A percentile compares a stretch with the other conserved stretches of the same genome.
These are phyloP conservation scores for Mrakia gelida DNA, from an alignment of 768 basidiomycete species.

Conservation along the genomic window DNA sequence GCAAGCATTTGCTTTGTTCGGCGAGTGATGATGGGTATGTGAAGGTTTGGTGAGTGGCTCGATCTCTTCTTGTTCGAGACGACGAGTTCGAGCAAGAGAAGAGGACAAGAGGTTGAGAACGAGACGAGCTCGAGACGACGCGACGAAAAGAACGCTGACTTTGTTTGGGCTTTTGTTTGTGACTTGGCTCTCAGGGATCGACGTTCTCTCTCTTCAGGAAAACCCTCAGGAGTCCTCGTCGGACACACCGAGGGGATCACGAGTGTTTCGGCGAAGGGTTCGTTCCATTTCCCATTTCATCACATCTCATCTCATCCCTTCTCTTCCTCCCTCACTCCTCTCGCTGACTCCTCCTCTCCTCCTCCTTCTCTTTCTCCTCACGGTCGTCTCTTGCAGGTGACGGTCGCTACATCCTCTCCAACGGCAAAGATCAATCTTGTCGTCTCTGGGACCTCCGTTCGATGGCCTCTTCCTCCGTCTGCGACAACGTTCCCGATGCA, in stretches of 20 bases:
- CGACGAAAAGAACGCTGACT: too few species aligned
- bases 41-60: slow-evolving; percentile 64
- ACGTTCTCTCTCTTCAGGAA: slow-evolving; percentile 53
- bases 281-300: background rate
- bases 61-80: too few species aligned
- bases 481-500: slow-evolving; percentile 25
- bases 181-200: slow-evolving; percentile 49
- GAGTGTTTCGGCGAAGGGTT: slow-evolving; percentile 80
- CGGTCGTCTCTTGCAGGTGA: slow-evolving; percentile 52
- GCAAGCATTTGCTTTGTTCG: slow-evolving; percentile 89
- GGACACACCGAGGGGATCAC: slow-evolving; percentile 94
- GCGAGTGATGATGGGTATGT: slow-evolving; percentile 91
- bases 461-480: slow-evolving; percentile 61
- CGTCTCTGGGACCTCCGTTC: slow-evolving; percentile 91
- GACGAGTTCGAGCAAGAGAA: too few species aligned
- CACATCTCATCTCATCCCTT: background rate
- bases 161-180: too few species aligned
- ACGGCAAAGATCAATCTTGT: slow-evolving; percentile 75
- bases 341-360: too few species aligned
- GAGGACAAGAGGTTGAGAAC: too few species aligned
- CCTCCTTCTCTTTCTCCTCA: background rate
- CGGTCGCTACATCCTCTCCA: slow-evolving; percentile 89
- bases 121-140: too few species aligned
- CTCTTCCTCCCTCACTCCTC: too few species aligned
- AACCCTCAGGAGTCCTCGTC: slow-evolving; percentile 86